Base-by-base conservation (phyloP, 2,329 filamentous ascomycete genomes). In the Neurospora sp. region DNA sequence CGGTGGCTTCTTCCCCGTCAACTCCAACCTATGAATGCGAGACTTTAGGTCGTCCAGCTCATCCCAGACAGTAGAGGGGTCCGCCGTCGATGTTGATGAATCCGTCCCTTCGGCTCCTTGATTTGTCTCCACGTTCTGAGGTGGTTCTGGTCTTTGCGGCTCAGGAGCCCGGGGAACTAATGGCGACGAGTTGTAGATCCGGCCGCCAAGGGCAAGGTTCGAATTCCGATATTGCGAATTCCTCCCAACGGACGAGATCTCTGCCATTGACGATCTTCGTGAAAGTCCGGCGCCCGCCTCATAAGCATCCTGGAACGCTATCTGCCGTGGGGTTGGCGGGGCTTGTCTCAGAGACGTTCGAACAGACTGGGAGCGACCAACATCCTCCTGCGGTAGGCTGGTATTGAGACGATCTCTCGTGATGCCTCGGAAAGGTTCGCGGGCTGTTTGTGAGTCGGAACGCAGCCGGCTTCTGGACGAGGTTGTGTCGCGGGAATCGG, bases 1-100 rank as follows among this genome's bases (percentile, higher is more conserved):
- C 1, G 92, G 83, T 0, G 94, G 93, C 40, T 96, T 82, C 80
- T 96, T 97, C 70, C 94, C 94, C 2, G 92, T 96, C 74, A 96
- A 81, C 79, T 98, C 96, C 10, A 99, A 86, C 71, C 93, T 92
- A 75, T 92, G 90, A 75, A 99, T 97, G 38, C 96, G 89, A 52
- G 92, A 96, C 79, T 98, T 98, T 66, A 99, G 82, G 73, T 98
- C 96, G 75, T 98, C 96, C 37, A 99, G 82, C 80, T 99, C 96
- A 78, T 98, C 96, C 96, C 96, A 99, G 2, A 99, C 92, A 0
- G 93, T 97, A 1, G 93, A 96, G 12, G 94, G 92, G 1, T 92
- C 93, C 1, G 91, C 93, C 0, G 92, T 96, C 0, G 96, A 98
- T 40, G 91, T 86, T 0, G 91, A 95, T 0, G 96, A 98, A 75